Evolutionary conservation across 441 rosid genomes (phyloP), one percentile per base, ranked within the genome.

Genomic region (Jatropha multifida): DNA sequence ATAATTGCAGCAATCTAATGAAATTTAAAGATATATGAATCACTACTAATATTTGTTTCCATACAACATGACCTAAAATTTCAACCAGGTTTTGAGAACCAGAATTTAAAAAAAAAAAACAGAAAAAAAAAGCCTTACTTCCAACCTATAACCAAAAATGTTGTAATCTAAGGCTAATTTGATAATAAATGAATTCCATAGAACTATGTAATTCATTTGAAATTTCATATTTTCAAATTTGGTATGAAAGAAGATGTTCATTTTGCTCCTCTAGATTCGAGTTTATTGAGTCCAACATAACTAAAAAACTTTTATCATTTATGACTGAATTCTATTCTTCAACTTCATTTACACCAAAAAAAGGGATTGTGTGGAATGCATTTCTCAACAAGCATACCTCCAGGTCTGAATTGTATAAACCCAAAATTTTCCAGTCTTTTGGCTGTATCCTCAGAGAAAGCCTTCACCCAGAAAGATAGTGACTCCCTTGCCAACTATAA

Each of bases 371-470:
- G 77, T 27, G 73, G 51, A 64, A 74, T 32, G 63, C 52, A 20
- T 58, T 68, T 58, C 4, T 52, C 40, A 44, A 44, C 18, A 37
- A 58, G 59, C 63, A 61, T 87, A 96, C 99, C 99, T 89, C 99
- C 99, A 76, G 98, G 92, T 80, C 98, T 90, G 70, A 89, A 88
- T 69, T 94, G 97, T 84, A 96, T 96, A 82, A 92, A 96, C 61
- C 99, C 99, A 75, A 88, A 96, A 65, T 96, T 96, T 83, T 96
- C 97, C 84, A 96, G 84, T 81, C 99, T 88, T 85, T 96, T 96
- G n/a, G 99, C 93, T 55, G 99, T 96, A 77, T 94, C 99, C 85
- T 91, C 97, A 27, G 99, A 96, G 81, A 94, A 96, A 78, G 99
- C 99, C 84, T 96, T 96, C 75, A 94, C 98, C 99, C 99, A 96